Evolutionary conservation across 345 rosid genomes (phyloP), one percentile per base, ranked within the genome.

Genomic region (Sisymbrium altissimum): DNA sequence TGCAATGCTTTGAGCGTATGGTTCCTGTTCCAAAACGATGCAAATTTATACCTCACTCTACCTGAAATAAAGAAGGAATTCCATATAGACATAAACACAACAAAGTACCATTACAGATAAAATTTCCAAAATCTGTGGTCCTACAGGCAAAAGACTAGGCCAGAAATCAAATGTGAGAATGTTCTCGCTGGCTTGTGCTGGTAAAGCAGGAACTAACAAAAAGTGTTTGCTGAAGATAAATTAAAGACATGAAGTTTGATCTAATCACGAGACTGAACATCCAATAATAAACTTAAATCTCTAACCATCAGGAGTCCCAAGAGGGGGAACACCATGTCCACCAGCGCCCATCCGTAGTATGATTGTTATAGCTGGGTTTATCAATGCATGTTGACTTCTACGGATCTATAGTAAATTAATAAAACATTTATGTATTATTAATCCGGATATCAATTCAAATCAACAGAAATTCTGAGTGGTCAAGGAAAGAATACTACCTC

Each of bases 1-100:
- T 89, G 93, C 79, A 94, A 82, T 71, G 87, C 88, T 83, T 91
- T 87, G 49, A 87, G 64, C 29, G 97, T 84, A 81, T 91, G 96
- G 83, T 95, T 92, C 87, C 97, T 89, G 87, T 95, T 95, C 99
- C 99, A 92, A 84, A 95, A 95, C 41, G 99, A 95, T 58, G 97
- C 99, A 85, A 95, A 95, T 81, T 91, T 95, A 86, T 95, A 95
- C 83, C 99, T 88, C 86, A 92, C 97, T 84, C 97, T 87, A 82
- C 97, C 99, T 95, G 99, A 63, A 84, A 81, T 54, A 76, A 71
- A 74, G 52, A 81, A 59, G 46, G 63, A 59, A 64, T 60, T 30
- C 59, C 78, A 66, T 14, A 72, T 21, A 70, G 60, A 50, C 74
- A 60, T 73, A 67, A 78, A 78, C 78, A 78, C 52, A 54, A 72